Percentiles rank a stretch among this genome's conserved stretches.
These are phyloP conservation scores for Monosporascus ibericus DNA, from an alignment of 2,329 filamentous ascomycete genomes.

Conservation along the genomic window DNA sequence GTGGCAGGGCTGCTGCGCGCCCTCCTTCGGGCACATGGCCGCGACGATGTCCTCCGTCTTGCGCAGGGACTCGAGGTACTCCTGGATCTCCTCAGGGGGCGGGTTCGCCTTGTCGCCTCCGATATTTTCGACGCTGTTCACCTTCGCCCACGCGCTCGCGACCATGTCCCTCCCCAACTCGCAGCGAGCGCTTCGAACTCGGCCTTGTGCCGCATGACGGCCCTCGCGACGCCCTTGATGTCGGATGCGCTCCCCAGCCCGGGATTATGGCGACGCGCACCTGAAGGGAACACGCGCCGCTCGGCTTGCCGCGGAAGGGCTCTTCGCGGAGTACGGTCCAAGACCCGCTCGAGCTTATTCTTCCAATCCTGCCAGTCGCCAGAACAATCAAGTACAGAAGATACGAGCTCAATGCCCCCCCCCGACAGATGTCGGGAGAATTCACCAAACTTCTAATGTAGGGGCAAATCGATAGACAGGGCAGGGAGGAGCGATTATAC, in stretches of 20 bases:
- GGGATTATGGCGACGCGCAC: constrained; percentile 32
- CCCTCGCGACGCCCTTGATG: constrained; percentile 29
- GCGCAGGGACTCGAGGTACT: background rate
- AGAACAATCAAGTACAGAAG: background rate
- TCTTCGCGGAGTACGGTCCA: background rate
- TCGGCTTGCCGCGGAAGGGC: background rate
- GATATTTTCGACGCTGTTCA: background rate
- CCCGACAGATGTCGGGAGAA: too few species aligned
- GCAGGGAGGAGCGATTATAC: background rate
- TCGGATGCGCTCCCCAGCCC: background rate
- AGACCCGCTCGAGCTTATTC: background rate
- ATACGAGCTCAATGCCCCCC: background rate
- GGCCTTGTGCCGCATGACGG: constrained; percentile 29
- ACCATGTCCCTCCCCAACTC: background rate
- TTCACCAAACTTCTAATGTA: too few species aligned
- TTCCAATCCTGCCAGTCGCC: background rate
- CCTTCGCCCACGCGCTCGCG: background rate
- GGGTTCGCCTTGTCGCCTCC: background rate
- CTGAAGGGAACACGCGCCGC: constrained; percentile 9
- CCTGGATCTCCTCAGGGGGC: too few species aligned
- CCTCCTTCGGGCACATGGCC: too few species aligned
- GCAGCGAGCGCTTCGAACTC: constrained; percentile 35
- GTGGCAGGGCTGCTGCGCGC: too few species aligned
- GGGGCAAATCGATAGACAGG: background rate
- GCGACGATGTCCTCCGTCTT: too few species aligned